Percentiles rank a stretch among this genome's conserved stretches.
These are phyloP conservation scores for Xylaria nigripes DNA, from an alignment of 495 filamentous ascomycete genomes.

Conservation along the genomic window DNA sequence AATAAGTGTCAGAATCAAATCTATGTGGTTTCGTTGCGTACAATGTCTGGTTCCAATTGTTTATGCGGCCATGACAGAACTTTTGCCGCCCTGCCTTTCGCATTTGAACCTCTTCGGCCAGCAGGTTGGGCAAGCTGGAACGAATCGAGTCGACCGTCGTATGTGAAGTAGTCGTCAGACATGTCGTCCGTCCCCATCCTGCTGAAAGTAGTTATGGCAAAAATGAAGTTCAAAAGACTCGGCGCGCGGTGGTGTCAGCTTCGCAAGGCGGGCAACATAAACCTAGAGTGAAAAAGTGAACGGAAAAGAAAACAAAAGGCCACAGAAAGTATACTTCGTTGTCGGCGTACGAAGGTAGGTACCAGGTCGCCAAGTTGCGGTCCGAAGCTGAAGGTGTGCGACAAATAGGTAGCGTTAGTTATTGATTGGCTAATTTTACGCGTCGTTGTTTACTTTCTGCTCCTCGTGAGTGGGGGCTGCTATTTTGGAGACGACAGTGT, in stretches of 20 bases:
- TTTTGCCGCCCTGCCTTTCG: slow-evolving; percentile 48
- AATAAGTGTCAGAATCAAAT: neutral
- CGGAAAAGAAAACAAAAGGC: neutral
- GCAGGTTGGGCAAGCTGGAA: slow-evolving; percentile 52
- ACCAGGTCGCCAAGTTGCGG: too few species aligned
- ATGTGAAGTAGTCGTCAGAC: slow-evolving; percentile 45
- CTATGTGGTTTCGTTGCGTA: slow-evolving; percentile 31
- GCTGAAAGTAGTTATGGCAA: neutral
- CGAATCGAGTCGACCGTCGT: slow-evolving; percentile 63
- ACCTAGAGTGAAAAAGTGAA: neutral
- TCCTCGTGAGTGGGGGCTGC: neutral
- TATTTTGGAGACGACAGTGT: neutral
- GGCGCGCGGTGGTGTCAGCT: neutral
- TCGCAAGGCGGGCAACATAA: neutral
- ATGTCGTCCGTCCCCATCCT: slow-evolving; percentile 25
- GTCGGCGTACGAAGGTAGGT: neutral
- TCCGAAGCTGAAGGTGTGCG: neutral
- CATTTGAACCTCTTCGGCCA: slow-evolving; percentile 60
- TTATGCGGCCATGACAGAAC: slow-evolving; percentile 69
- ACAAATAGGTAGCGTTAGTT: too few species aligned
- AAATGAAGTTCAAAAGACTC: neutral
- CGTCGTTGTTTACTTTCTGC: slow-evolving; percentile 13
- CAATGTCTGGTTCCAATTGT: slow-evolving; percentile 54
- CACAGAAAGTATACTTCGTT: neutral
- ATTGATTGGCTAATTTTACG: slow-evolving; percentile 7